Conservation (phyloP, 169 alveolate species). For the Perkinsus chesapeaki region DNA sequence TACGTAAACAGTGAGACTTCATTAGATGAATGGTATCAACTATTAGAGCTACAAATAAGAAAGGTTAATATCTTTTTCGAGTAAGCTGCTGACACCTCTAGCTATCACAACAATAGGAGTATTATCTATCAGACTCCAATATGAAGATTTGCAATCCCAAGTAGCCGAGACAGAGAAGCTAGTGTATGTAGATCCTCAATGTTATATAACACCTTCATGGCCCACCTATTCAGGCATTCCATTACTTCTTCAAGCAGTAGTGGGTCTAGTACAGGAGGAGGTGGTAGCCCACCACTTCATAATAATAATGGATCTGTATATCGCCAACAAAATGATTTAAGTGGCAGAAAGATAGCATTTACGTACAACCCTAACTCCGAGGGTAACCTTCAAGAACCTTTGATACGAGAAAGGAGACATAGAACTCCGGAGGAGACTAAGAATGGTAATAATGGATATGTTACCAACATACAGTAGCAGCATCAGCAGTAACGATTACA, state of each 20-base stretch:
- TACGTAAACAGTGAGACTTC: background rate
- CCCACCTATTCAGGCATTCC: background rate
- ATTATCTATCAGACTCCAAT: background rate
- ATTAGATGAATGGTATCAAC: background rate
- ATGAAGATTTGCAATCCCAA: background rate
- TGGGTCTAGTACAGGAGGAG: background rate
- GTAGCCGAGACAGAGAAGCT: background rate
- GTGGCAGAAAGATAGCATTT: background rate
- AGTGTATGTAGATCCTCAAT: background rate
- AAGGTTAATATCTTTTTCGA: background rate
- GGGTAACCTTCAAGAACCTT: background rate
- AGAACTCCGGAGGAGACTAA: background rate
- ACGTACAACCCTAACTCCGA: background rate
- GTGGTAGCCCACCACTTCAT: background rate
- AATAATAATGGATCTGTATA: background rate
- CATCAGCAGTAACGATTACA: too few relatives aligned
- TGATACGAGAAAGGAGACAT: background rate
- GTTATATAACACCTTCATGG: background rate
- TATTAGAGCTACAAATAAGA: background rate
- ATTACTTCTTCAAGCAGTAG: background rate
- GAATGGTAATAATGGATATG: background rate
- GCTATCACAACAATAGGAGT: background rate
- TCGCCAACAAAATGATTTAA: background rate
- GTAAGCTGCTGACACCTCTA: background rate
- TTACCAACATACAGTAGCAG: too few relatives aligned